Evolutionary conservation across 2,329 filamentous ascomycete species (phyloP).

Genomic region (Colletotrichum sp.): DNA sequence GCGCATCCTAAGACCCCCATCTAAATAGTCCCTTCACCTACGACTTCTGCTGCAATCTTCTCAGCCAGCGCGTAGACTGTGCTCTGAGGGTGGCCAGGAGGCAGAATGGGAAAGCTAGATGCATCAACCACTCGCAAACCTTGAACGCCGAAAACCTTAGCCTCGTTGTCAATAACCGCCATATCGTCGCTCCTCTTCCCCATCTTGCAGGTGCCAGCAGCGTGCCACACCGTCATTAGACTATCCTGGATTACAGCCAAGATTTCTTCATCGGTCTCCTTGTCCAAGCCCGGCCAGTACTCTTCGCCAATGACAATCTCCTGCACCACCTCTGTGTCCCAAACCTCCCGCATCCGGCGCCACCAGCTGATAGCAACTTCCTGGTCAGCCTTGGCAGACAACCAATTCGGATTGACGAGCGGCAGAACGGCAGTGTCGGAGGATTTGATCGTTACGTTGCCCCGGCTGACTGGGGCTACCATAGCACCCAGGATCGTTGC

Average conservation of each 20-base stretch:
- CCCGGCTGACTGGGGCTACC: constrained; percentile 45
- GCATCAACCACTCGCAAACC: constrained; percentile 36
- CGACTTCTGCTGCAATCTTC: constrained; percentile 35
- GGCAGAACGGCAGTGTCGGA: constrained; percentile 40
- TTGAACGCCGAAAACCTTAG: constrained; percentile 32
- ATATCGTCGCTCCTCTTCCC: constrained; percentile 39
- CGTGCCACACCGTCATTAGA: constrained; percentile 57
- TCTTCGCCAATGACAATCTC: constrained; percentile 36
- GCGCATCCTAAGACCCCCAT: too few relatives aligned
- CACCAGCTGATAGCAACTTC: constrained; percentile 48
- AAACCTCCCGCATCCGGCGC: constrained; percentile 44
- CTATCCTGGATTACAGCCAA: constrained; percentile 37
- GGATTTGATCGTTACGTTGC: constrained; percentile 46
- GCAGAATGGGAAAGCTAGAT: constrained; percentile 28
- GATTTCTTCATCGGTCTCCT: constrained; percentile 44
- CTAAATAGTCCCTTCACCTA: not conserved
- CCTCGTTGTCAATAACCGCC: constrained; percentile 33
- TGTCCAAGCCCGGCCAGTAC: constrained; percentile 39
- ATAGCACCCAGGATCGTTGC: constrained; percentile 29
- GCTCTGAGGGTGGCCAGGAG: constrained; percentile 28
- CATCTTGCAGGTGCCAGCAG: constrained; percentile 59
- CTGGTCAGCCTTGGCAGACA: constrained; percentile 45
- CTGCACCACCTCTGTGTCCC: constrained; percentile 29
- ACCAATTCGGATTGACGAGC: constrained; percentile 51
- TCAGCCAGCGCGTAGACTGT: constrained; percentile 27